Evolutionary conservation across 2,329 filamentous ascomycete species (phyloP).

Genomic region (Lachnellula cervina): DNA sequence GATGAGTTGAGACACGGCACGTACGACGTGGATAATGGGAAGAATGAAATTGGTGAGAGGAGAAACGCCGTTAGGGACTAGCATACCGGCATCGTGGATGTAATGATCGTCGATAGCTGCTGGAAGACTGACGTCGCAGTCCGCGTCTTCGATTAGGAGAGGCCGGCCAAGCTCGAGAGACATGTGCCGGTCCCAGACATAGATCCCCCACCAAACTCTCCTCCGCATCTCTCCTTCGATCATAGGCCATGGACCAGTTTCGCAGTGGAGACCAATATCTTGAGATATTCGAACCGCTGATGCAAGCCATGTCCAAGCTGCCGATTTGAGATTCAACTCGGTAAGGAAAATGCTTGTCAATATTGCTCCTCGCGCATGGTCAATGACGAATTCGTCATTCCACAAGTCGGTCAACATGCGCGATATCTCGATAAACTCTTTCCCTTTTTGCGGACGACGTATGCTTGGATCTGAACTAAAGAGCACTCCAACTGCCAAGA

Average conservation of each 20-base stretch:
- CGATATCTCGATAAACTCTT: constrained; percentile 66
- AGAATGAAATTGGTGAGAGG: constrained; percentile 67
- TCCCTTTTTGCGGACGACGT: constrained; percentile 50
- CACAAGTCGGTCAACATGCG: constrained; percentile 71
- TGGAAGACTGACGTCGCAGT: constrained; percentile 81
- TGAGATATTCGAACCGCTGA: constrained; percentile 75
- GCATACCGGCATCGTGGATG: constrained; percentile 55
- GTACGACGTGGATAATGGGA: constrained; percentile 75
- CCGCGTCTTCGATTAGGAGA: constrained; percentile 76
- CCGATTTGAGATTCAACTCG: constrained; percentile 81
- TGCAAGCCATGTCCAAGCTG: constrained; percentile 82
- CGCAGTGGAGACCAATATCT: constrained; percentile 74
- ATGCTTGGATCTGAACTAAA: constrained; percentile 57
- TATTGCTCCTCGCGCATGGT: constrained; percentile 68
- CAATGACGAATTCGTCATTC: constrained; percentile 71
- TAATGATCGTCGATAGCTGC: constrained; percentile 76
- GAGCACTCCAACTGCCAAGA: constrained; percentile 77
- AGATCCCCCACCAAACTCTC: constrained; percentile 90
- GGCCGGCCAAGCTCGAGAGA: constrained; percentile 78
- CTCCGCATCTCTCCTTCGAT: constrained; percentile 82
- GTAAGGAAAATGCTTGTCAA: constrained; percentile 74
- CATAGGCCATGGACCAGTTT: constrained; percentile 66
- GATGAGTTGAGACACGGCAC: constrained; percentile 69
- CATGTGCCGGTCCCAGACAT: constrained; percentile 78
- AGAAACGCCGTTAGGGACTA: constrained; percentile 46